Percentiles rank a stretch among this genome's conserved stretches.
phyloP scores from a whole-genome alignment of 768 basidiomycete genomes.

The Pleurotus eryngii region DNA sequence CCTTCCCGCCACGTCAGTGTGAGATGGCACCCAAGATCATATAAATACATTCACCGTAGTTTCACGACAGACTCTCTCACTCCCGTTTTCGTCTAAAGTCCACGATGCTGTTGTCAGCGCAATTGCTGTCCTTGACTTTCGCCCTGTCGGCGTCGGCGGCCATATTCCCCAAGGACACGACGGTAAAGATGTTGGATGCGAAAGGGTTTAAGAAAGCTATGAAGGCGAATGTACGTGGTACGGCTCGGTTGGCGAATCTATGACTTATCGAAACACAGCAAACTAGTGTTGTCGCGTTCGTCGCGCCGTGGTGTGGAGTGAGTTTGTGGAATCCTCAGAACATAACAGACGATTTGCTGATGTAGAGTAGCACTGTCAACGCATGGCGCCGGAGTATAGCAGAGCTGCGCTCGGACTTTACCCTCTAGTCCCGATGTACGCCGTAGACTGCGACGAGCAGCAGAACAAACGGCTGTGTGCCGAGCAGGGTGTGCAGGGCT shows the following conservation, averaged over 20 bases:
- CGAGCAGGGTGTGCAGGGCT: constrained; percentile 84
- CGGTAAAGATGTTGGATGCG: constrained; percentile 71
- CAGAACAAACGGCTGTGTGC: constrained; percentile 80
- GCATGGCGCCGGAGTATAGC: constrained; percentile 80
- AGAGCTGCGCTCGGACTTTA: constrained; percentile 76
- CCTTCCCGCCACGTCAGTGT: constrained; percentile 10
- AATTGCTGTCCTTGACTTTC: constrained; percentile 1
- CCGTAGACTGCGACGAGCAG: constrained; percentile 88
- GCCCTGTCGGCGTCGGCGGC: constrained; percentile 39
- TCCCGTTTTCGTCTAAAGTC: neutral
- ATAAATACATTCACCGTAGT: neutral
- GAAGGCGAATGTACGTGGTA: constrained; percentile 64
- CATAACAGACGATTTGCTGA: neutral
- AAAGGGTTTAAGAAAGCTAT: constrained; percentile 70
- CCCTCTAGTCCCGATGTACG: constrained; percentile 85
- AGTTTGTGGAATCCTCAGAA: constrained; percentile 21
- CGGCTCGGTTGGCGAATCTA: neutral
- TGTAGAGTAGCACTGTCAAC: constrained; percentile 69
- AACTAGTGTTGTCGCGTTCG: constrained; percentile 82
- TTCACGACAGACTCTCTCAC: neutral
- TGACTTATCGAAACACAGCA: constrained; percentile 34
- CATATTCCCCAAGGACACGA: constrained; percentile 46
- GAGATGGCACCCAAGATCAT: neutral
- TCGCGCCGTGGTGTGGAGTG: constrained; percentile 94
- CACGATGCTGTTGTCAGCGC: constrained; percentile 8